phyloP scores from a whole-genome alignment of 441 rosid genomes.

The Eutrema salsugineum region DNA sequence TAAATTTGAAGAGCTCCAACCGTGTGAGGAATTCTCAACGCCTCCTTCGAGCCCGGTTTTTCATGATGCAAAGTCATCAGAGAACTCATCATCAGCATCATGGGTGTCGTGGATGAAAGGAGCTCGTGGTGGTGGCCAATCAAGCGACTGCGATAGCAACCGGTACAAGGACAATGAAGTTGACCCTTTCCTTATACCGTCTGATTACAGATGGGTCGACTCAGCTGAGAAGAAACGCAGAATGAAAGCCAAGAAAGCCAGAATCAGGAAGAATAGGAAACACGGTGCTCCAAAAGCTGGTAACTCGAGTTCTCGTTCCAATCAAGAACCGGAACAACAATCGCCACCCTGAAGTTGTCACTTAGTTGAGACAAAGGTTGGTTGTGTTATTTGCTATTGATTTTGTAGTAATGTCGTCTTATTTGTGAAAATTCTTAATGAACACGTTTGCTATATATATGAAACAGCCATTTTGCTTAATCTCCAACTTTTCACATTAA shows the following conservation, averaged over 20 bases:
- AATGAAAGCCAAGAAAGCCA: constrained; percentile 87
- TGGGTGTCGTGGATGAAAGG: constrained; percentile 96
- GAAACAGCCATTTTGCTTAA: constrained; percentile 10
- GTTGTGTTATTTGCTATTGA: constrained; percentile 8
- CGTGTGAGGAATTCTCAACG: constrained; percentile 77
- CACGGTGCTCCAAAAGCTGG: constrained; percentile 45
- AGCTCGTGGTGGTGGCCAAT: constrained; percentile 47
- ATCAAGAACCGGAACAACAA: constrained; percentile 51
- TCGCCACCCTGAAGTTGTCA: not conserved
- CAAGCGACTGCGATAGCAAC: constrained; percentile 75
- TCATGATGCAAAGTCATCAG: constrained; percentile 79
- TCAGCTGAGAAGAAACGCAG: constrained; percentile 88
- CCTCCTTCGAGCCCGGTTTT: constrained; percentile 85
- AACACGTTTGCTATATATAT: constrained; percentile 8
- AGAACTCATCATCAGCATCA: constrained; percentile 44
- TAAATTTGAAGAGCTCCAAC: constrained; percentile 91
- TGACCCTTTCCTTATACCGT: constrained; percentile 80
- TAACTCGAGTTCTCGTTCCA: constrained; percentile 23
- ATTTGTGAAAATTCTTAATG: constrained; percentile 20
- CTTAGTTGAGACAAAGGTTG: constrained; percentile 18
- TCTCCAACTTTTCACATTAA: not conserved
- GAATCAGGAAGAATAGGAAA: constrained; percentile 62
- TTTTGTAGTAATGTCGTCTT: constrained; percentile 4
- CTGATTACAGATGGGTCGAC: constrained; percentile 86
- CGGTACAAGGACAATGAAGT: constrained; percentile 61